Conservation (phyloP, 805 yeast species). For the Candida takata region DNA sequence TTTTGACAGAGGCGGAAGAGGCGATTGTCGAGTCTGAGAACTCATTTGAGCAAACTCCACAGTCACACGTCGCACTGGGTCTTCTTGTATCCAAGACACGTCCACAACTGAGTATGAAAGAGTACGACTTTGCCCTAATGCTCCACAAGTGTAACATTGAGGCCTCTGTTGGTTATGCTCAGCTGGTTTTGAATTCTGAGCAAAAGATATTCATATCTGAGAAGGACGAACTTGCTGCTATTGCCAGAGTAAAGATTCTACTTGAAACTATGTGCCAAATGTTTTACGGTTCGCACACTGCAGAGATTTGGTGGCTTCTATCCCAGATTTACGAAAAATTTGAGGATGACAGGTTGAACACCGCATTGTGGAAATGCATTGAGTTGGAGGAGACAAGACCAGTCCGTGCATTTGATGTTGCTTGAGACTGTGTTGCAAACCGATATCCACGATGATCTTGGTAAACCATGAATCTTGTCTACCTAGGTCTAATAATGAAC, state of each 20-base stretch:
- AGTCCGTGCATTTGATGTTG: slow-evolving; percentile 30
- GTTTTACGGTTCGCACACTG: slow-evolving; percentile 35
- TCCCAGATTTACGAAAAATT: slow-evolving; percentile 54
- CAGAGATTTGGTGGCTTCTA: slow-evolving; percentile 68
- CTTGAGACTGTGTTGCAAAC: no score
- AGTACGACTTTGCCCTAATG: slow-evolving; percentile 45
- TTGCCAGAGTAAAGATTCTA: slow-evolving; percentile 32
- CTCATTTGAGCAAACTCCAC: slow-evolving; percentile 36
- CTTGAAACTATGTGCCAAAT: slow-evolving; percentile 31
- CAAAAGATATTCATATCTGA: slow-evolving; percentile 38
- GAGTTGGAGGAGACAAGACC: slow-evolving; percentile 58
- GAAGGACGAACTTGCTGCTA: slow-evolving; percentile 53
- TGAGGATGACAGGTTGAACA: slow-evolving; percentile 42
- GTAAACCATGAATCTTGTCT: no score
- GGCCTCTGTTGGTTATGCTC: slow-evolving; percentile 17
- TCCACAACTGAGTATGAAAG: slow-evolving; percentile 44
- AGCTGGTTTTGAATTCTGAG: slow-evolving; percentile 10
- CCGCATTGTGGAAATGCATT: slow-evolving; percentile 55
- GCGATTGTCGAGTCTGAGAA: slow-evolving; percentile 68
- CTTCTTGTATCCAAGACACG: slow-evolving; percentile 29
- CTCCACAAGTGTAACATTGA: slow-evolving; percentile 7
- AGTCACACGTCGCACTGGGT: slow-evolving; percentile 40
- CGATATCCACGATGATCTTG: no score
- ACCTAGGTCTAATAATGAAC: no score
- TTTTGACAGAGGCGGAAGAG: slow-evolving; percentile 54